A percentile compares a stretch with the other conserved stretches of the same genome.
These are phyloP conservation scores for Fragaria vesca DNA, from an alignment of 306 rosid genomes.

Conservation along the genomic window DNA sequence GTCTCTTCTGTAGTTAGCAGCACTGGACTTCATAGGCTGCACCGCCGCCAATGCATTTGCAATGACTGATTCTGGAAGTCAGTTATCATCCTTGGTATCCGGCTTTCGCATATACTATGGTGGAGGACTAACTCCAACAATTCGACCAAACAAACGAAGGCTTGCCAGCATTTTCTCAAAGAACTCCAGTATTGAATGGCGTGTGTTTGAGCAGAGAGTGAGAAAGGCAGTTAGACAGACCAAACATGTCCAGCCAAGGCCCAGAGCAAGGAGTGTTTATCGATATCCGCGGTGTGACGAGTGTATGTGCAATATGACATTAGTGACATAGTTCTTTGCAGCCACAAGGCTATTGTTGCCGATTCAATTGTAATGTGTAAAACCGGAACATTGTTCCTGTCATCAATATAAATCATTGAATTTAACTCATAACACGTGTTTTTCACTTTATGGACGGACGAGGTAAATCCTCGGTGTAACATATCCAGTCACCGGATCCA, in stretches of 20 bases:
- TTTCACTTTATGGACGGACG: neutral
- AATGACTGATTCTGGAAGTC: conserved; percentile 99
- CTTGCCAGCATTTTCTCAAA: conserved; percentile 69
- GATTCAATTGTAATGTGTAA: conserved; percentile 6
- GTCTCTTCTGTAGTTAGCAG: conserved; percentile 64
- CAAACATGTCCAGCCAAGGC: conserved; percentile 82
- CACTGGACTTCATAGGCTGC: conserved; percentile 94
- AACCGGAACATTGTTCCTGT: neutral
- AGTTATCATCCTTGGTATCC: conserved; percentile 84
- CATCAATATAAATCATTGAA: neutral
- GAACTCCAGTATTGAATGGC: conserved; percentile 88
- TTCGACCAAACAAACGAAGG: conserved; percentile 95
- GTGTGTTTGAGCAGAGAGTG: conserved; percentile 86
- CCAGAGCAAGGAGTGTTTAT: conserved; percentile 88
- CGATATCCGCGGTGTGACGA: conserved; percentile 90
- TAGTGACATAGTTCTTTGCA: conserved; percentile 12
- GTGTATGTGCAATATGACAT: conserved; percentile 76
- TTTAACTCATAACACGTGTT: neutral
- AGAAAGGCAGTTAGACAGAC: conserved; percentile 97
- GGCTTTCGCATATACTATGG: conserved; percentile 91
- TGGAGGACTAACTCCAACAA: conserved; percentile 87
- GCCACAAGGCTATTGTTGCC: neutral
- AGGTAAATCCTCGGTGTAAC: neutral
- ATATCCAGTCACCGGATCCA: too few relatives aligned
- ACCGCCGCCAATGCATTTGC: conserved; percentile 94